phyloP scores from a whole-genome alignment of 2,329 filamentous ascomycete species.

The Thielaviopsis cerberus region DNA sequence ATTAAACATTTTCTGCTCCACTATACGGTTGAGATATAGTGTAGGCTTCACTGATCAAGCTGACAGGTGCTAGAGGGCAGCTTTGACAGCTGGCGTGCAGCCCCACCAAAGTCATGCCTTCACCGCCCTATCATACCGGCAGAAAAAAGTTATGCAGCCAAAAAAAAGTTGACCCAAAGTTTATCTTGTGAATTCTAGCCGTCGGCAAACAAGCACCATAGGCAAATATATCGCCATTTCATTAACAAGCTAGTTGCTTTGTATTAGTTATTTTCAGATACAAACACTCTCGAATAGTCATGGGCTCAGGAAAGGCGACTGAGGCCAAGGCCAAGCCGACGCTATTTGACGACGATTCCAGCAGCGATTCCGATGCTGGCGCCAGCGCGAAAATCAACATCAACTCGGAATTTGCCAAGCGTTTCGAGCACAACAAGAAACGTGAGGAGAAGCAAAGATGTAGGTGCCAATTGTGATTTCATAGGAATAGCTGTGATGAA shows the following conservation, averaged over 20 bases:
- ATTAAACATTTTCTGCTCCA: not conserved
- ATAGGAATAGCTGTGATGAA: not conserved
- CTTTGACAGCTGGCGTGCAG: not conserved
- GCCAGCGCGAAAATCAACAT: constrained; percentile 46
- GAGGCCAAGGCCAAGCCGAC: constrained; percentile 23
- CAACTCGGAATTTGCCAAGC: constrained; percentile 73
- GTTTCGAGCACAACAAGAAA: constrained; percentile 96
- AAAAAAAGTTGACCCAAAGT: constrained; percentile 1
- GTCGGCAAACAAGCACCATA: not conserved
- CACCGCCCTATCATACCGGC: constrained; percentile 6
- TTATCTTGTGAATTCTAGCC: not conserved
- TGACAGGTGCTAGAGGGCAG: not conserved
- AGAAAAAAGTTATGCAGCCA: constrained; percentile 9
- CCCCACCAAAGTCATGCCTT: not conserved
- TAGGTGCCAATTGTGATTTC: constrained; percentile 22
- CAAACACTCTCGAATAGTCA: not conserved
- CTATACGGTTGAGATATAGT: not conserved
- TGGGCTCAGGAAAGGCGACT: constrained; percentile 5
- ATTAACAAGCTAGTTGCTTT: not conserved
- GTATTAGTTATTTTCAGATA: not conserved
- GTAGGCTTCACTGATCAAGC: not conserved
- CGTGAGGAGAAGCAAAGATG: constrained; percentile 63
- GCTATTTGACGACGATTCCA: constrained; percentile 34
- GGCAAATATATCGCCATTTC: not conserved
- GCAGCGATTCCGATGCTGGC: constrained; percentile 27